A percentile compares a stretch with the other conserved stretches of the same genome.
Evolutionary conservation across 495 filamentous ascomycete genomes (phyloP).

Genomic region (Cercophora sp.): DNA sequence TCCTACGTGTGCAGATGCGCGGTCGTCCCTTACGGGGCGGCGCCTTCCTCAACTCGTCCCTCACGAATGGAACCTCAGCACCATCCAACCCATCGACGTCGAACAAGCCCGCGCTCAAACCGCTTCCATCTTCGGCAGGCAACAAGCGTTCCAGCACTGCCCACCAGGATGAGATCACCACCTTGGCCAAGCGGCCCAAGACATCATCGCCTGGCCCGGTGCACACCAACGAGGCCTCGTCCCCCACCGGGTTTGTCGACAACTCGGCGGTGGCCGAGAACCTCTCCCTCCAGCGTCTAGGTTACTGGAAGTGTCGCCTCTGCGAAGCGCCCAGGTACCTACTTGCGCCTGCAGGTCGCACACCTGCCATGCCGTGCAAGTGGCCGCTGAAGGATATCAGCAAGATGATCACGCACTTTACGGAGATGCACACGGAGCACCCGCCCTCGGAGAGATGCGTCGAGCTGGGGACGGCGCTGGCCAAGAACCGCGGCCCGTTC

Average conservation of each 20-base stretch:
- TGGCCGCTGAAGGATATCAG: slow-evolving; percentile 44
- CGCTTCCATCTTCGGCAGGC: background rate
- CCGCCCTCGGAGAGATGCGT: slow-evolving; percentile 30
- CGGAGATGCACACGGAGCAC: slow-evolving; percentile 43
- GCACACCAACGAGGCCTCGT: background rate
- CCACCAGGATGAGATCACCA: background rate
- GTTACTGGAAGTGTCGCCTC: slow-evolving; percentile 44
- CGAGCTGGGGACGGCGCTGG: slow-evolving; percentile 38
- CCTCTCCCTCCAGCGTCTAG: slow-evolving; percentile 42
- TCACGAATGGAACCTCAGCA: background rate
- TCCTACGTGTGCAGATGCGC: slow-evolving; percentile 23
- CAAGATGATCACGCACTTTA: slow-evolving; percentile 44
- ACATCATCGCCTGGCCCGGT: background rate
- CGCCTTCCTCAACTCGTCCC: background rate
- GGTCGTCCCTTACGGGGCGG: background rate
- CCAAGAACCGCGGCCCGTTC: slow-evolving; percentile 40
- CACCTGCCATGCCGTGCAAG: slow-evolving; percentile 44
- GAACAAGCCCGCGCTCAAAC: background rate
- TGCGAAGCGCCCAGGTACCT: slow-evolving; percentile 39
- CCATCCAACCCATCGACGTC: background rate
- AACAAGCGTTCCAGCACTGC: background rate
- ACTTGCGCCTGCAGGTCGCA: slow-evolving; percentile 32
- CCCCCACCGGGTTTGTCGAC: background rate
- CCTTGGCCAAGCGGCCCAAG: background rate
- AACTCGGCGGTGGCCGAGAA: slow-evolving; percentile 10